Evolutionary conservation across 768 basidiomycete species (phyloP), one percentile per base, ranked within the genome.

Genomic region (Xerocomellus amylosporus): DNA sequence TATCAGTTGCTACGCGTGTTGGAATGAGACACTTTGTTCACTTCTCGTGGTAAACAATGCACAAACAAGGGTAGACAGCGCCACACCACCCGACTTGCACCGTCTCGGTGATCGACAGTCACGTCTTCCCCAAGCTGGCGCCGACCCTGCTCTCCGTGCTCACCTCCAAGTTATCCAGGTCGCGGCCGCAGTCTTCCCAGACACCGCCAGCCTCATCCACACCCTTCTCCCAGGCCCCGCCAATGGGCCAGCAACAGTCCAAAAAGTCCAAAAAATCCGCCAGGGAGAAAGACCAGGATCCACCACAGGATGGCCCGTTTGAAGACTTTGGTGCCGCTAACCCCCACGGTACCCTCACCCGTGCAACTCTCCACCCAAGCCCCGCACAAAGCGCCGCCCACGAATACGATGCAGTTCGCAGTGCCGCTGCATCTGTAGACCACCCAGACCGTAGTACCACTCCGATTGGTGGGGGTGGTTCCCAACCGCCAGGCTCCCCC

Each of bases 171-270:
- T 77, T 88, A 53, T 60, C 84, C 61, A 86, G 81, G 79, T 81
- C 84, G 64, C 78, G 89, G 75, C 77, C 84, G 37, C 84, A 87
- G 67, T 89, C 88, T 52, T 85, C 86, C 36, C 82, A 83, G 70
- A 87, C 88, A 43, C 82, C 83, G 69, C 83, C 84, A 58, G 75
- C 77, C 60, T 75, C 83, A 15, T 74, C 76, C 2, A 49, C 73
- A 1, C 39, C 69, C 36, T 53, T 69, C 30, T 57, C 75, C 37
- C 70, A 71, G 67, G 71, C 75, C 60, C 69, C 76, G 55, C 78
- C 75, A 64, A 90, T 90, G 87, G 89, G 90, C 75, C 89, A 90
- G 71, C 86, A 88, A 75, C 82, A 85, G 66, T 91, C 88, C 61
- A 90, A 87, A 79, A 90, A 86, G 80, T 74, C 81, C 62, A 87